phyloP scores from a whole-genome alignment of 495 filamentous ascomycete species.

The Apiosordaria backusii region DNA sequence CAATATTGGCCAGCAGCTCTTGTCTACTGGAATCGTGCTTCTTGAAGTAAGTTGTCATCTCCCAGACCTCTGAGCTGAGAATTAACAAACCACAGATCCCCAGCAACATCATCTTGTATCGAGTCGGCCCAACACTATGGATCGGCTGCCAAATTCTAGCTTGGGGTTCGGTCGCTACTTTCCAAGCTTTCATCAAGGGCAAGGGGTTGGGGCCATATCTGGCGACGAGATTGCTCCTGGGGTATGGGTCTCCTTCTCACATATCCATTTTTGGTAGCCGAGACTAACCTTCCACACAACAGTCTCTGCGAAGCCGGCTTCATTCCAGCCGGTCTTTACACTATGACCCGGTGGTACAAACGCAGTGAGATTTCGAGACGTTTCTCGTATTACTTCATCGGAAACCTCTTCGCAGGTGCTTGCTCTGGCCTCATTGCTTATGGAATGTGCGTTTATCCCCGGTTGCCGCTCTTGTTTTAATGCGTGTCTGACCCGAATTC shows the following conservation, averaged over 20 bases:
- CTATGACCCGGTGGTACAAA: constrained; percentile 60
- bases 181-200: constrained; percentile 51
- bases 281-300: background rate
- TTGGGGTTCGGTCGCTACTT: constrained; percentile 55
- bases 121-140: constrained; percentile 53
- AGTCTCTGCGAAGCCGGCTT: constrained; percentile 53
- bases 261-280: background rate
- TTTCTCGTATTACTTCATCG: constrained; percentile 54
- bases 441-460: constrained; percentile 6
- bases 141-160: constrained; percentile 54
- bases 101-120: constrained; percentile 54
- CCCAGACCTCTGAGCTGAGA: background rate
- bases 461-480: background rate
- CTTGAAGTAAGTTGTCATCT: constrained; percentile 33
- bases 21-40: constrained; percentile 55
- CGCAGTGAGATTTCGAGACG: constrained; percentile 53
- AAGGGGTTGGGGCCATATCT: constrained; percentile 49
- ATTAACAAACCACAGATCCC: constrained; percentile 36
- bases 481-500: background rate
- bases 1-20: constrained; percentile 54
- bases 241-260: constrained; percentile 28
- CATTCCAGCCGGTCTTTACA: constrained; percentile 57
- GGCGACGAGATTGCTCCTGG: constrained; percentile 52
- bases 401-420: constrained; percentile 41
- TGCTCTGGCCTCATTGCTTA: constrained; percentile 28